Conservation (phyloP, 768 basidiomycete genomes). For the Lenzites betulinus region DNA sequence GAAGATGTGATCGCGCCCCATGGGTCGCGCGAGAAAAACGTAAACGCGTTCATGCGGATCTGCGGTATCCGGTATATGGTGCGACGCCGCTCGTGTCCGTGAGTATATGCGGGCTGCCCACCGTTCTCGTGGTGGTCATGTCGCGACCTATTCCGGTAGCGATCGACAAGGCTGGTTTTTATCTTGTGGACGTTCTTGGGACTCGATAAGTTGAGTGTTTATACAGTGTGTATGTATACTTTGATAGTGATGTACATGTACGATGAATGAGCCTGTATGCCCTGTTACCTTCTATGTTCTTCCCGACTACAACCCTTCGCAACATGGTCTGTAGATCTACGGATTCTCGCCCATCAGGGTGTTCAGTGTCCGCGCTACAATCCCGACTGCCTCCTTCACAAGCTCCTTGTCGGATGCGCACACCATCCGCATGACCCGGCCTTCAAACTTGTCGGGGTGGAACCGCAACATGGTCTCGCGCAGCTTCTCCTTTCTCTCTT, state of each 20-base stretch:
- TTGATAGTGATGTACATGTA: too few species aligned
- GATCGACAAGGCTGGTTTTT: neutral
- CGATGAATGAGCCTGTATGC: too few species aligned
- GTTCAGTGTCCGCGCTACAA: constrained; percentile 63
- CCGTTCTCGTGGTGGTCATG: too few species aligned
- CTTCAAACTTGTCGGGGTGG: constrained; percentile 84
- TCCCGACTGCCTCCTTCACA: constrained; percentile 62
- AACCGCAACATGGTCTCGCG: constrained; percentile 72
- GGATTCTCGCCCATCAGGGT: constrained; percentile 45
- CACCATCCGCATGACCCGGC: constrained; percentile 61
- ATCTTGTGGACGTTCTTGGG: too few species aligned
- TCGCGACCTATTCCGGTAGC: neutral
- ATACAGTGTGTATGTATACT: too few species aligned
- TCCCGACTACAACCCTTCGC: too few species aligned
- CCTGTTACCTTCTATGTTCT: too few species aligned
- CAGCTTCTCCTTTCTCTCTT: constrained; percentile 58
- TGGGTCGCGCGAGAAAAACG: constrained; percentile 45
- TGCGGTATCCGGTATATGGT: constrained; percentile 62
- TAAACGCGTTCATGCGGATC: constrained; percentile 59
- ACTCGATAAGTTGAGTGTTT: too few species aligned
- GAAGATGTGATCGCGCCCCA: constrained; percentile 32
- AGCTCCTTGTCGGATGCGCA: constrained; percentile 45
- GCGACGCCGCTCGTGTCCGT: constrained; percentile 23
- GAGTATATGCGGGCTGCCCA: neutral
- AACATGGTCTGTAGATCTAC: neutral